Evolutionary conservation across 306 rosid species (phyloP), one percentile per base, ranked within the genome.

Genomic region (Psophocarpus tetragonolobus): DNA sequence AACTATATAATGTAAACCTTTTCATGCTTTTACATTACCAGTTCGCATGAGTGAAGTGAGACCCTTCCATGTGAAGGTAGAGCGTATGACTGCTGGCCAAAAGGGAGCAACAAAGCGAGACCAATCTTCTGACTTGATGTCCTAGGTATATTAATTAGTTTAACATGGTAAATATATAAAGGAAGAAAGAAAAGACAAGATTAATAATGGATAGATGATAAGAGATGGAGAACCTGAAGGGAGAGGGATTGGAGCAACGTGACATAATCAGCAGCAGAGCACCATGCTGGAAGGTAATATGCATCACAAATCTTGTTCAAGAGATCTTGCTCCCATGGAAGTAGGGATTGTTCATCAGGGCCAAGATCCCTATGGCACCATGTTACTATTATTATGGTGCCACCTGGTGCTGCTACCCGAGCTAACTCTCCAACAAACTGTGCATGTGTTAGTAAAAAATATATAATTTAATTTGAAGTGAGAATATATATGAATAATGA

Each of bases 311-410:
- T 95, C 91, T 67, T 92, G 66, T 90, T 84, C 65, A 95, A 81
- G 20, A 90, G 97, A 47, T 77, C 54, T 35, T 83, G 56, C 87
- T 95, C 98, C 90, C 92, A 91, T 33, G 89, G 86, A 73, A 83
- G 69, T 79, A 95, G 68, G 35, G 92, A 77, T 18, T 82, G 18
- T 74, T 94, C 98, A 53, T 60, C 82, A 6, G 90, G 87, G 26
- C 77, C 87, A 67, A 94, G 95, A 87, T 95, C 92, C 79, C 97
- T 87, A 79, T 92, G 98, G 76, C 98, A 95, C 97, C 98, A 95
- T 63, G 97, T 95, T 21, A 92, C 98, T 36, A 95, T 69, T 60
- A 95, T 88, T 58, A 95, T 89, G 13, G 89, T 92, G 29, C 66
- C 97, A 38, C 95, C 97, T 0, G 98, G 97, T 17, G 98, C 97